Evolutionary conservation across 768 basidiomycete species (phyloP).

Genomic region (Pleurotus giganteus): DNA sequence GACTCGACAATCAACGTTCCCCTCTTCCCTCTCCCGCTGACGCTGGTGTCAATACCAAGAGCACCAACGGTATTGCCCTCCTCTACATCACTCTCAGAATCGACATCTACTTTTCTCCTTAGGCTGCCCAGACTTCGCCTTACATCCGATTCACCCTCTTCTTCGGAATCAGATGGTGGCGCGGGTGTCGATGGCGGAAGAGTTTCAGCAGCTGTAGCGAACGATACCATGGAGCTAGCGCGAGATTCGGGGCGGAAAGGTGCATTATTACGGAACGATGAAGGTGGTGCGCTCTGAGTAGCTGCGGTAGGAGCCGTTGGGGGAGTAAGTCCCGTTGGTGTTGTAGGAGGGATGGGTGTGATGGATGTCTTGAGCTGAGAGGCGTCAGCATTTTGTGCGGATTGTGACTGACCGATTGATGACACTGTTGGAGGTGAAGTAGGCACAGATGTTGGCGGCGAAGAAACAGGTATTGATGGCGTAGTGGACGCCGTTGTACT

Average conservation of each 20-base stretch:
- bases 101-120: neutral
- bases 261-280: slow-evolving; percentile 7
- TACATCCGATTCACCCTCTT: neutral
- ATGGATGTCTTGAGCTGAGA: neutral
- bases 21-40: neutral
- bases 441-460: slow-evolving; percentile 3
- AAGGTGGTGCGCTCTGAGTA: neutral
- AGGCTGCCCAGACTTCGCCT: neutral
- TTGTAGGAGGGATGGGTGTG: neutral
- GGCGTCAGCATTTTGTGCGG: neutral
- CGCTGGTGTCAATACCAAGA: neutral
- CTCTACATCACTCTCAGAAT: neutral
- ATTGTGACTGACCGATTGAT: neutral
- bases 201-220: slow-evolving; percentile 11
- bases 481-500: neutral
- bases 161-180: neutral
- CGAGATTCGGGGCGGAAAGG: slow-evolving; percentile 8
- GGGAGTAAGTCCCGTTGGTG: neutral
- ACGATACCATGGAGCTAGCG: slow-evolving; percentile 13
- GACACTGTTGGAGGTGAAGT: slow-evolving; percentile 1
- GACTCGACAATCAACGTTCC: slow-evolving; percentile 1
- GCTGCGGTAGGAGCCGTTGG: neutral
- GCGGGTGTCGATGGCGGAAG: neutral
- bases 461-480: neutral
- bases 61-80: neutral